Evolutionary conservation across 2,329 filamentous ascomycete genomes (phyloP), one percentile per base, ranked within the genome.

Genomic region (Talaromyces marneffei): DNA sequence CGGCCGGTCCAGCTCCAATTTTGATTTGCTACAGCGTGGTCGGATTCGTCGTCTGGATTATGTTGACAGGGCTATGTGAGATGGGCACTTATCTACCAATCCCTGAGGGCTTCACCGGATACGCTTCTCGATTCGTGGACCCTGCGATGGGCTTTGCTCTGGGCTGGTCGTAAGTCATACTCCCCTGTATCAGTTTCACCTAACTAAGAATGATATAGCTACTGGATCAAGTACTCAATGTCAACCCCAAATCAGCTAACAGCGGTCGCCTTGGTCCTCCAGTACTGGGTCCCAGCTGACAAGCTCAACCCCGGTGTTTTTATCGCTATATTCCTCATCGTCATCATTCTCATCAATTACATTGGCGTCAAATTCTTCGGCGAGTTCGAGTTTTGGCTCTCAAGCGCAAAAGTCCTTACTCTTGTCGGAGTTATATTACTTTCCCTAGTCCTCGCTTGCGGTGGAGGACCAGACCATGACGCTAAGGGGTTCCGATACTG

Each of bases 21-120:
- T 67, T 79, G 40, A 78, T 79, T 44, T 76, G 75, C 7, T 79
- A 79, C 66, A 67, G 72, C 4, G 68, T 75, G 55, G 75, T 78
- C 42, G 77, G 77, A 52, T 75, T 79, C 52, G 69, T 94, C 62
- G 90, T 93, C 66, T 94, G 87, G 74, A 78, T 91, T 48, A 90
- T 94, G 67, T 92, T 94, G 89, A 87, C 86, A 61, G 87, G 85
- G 60, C 83, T 94, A 3, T 90, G 90, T 65, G 90, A 93, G 75
- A 94, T 94, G 89, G 89, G 90, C 8, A 84, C 90, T 57, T 94
- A 89, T 88, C 75, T 94, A 35, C 90, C 90, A 56, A 81, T 92
- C 68, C 84, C 85, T 59, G 85, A 88, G 71, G 90, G 90, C 67
- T 95, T 94, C 75, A 89, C 89, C 63, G 89, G 89, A 69, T 94